Percentiles rank a stretch among this genome's conserved stretches.
phyloP scores from a whole-genome alignment of 73 alveolate genomes.

The Uronychia setigera region DNA sequence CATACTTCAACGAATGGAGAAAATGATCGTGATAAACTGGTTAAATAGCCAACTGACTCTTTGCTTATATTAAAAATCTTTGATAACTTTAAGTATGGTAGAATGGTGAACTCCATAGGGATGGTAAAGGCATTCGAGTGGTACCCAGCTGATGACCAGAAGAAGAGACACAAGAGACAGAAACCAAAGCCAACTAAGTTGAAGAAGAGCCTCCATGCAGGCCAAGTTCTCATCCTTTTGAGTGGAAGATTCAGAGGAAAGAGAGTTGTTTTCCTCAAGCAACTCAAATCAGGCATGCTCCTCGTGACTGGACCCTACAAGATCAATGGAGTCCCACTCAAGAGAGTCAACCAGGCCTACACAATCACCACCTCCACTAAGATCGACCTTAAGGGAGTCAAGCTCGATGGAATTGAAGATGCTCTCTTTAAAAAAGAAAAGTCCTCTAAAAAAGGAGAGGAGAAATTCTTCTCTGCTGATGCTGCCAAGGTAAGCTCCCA shows the following conservation, averaged over 20 bases:
- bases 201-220: conserved; percentile 81
- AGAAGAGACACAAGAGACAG: conserved; percentile 49
- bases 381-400: conserved; percentile 77
- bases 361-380: conserved; percentile 90
- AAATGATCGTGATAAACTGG: not conserved
- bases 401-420: conserved; percentile 57
- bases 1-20: not conserved
- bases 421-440: conserved; percentile 65
- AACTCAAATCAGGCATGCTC: conserved; percentile 85
- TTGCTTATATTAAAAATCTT: not conserved
- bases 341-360: conserved; percentile 89
- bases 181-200: conserved; percentile 79
- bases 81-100: not conserved
- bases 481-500: no score
- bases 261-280: conserved; percentile 95
- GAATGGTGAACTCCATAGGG: not conserved
- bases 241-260: conserved; percentile 96
- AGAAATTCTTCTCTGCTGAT: no score
- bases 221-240: conserved; percentile 84
- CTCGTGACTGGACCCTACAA: conserved; percentile 97
- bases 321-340: conserved; percentile 94
- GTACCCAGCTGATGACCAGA: conserved; percentile 69
- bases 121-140: conserved; percentile 66
- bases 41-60: not conserved
- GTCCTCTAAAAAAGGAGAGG: conserved; percentile 46